These are phyloP conservation scores for Neoboletus magnificus DNA, from an alignment of 768 basidiomycete species.

Conservation along the genomic window DNA sequence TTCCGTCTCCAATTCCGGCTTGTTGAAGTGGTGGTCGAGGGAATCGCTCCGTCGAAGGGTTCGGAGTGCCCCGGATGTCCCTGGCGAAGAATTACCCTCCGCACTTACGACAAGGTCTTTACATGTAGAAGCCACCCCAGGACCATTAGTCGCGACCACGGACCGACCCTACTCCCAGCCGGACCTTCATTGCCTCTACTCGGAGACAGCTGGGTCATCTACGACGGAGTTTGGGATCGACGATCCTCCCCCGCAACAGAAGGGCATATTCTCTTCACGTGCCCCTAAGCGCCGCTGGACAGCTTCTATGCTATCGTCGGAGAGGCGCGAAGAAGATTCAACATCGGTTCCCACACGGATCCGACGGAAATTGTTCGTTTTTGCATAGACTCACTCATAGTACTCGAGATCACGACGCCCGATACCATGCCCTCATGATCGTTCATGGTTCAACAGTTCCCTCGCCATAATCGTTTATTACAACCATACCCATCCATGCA, in stretches of 20 bases:
- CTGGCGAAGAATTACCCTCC: conserved; percentile 27
- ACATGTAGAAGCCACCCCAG: conserved; percentile 10
- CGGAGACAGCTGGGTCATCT: conserved; percentile 11
- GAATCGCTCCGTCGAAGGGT: conserved; percentile 49
- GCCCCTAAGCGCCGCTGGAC: conserved; percentile 23
- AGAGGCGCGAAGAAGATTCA: conserved; percentile 13
- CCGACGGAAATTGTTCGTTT: conserved; percentile 35
- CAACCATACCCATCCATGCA: conserved; percentile 21
- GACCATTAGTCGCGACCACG: conserved; percentile 10
- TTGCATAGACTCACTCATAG: conserved; percentile 33
- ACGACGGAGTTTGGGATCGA: conserved; percentile 25
- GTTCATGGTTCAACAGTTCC: conserved; percentile 2
- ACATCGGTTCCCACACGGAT: conserved; percentile 20
- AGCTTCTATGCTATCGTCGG: conserved; percentile 12
- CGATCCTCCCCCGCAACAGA: conserved; percentile 10
- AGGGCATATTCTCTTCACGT: conserved; percentile 12
- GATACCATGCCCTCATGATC: conserved; percentile 9
- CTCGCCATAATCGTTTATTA: conserved; percentile 2
- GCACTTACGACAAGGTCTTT: conserved; percentile 26
- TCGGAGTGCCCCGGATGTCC: conserved; percentile 50
- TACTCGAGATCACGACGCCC: conserved; percentile 4
- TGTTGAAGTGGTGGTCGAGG: conserved; percentile 49
- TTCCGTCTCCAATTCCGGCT: conserved; percentile 29
- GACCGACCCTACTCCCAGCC: conserved; percentile 31
- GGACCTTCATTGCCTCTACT: conserved; percentile 26